Conservation (phyloP, 768 basidiomycete genomes). For the Suillus weaverae region DNA sequence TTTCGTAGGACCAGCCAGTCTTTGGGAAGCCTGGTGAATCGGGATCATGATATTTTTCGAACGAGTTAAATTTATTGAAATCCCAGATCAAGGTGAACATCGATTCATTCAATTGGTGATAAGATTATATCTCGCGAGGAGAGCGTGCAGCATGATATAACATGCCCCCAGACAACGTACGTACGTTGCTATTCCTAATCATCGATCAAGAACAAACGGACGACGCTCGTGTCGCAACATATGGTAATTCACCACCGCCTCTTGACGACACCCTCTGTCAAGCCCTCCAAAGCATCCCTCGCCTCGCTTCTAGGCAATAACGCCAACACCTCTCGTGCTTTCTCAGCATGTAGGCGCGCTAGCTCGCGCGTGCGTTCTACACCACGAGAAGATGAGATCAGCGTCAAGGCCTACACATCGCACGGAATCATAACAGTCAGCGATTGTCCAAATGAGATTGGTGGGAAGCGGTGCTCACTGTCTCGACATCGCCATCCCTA, state of each 20-base stretch:
- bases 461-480: constrained; percentile 44
- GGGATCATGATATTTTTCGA: no score
- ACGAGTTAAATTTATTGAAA: no score
- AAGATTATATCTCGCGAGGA: not conserved
- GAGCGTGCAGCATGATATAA: not conserved
- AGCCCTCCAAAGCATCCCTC: constrained; percentile 67
- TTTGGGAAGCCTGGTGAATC: no score
- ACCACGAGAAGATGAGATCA: constrained; percentile 67
- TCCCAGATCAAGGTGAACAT: no score
- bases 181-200: not conserved
- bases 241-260: constrained; percentile 45
- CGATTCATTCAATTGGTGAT: not conserved
- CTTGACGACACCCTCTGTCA: constrained; percentile 68
- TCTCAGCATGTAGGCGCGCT: constrained; percentile 71
- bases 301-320: constrained; percentile 82
- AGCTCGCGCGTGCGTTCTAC: constrained; percentile 77
- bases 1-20: no score
- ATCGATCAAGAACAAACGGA: not conserved
- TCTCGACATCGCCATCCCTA: constrained; percentile 75
- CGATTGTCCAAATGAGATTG: not conserved
- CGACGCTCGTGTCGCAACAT: not conserved
- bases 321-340: constrained; percentile 68
- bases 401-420: constrained; percentile 56
- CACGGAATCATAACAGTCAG: not conserved
- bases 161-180: not conserved